A percentile compares a stretch with the other conserved stretches of the same genome.
These are phyloP conservation scores for Beauveria sp. DNA, from an alignment of 2,329 filamentous ascomycete species.

Conservation along the genomic window DNA sequence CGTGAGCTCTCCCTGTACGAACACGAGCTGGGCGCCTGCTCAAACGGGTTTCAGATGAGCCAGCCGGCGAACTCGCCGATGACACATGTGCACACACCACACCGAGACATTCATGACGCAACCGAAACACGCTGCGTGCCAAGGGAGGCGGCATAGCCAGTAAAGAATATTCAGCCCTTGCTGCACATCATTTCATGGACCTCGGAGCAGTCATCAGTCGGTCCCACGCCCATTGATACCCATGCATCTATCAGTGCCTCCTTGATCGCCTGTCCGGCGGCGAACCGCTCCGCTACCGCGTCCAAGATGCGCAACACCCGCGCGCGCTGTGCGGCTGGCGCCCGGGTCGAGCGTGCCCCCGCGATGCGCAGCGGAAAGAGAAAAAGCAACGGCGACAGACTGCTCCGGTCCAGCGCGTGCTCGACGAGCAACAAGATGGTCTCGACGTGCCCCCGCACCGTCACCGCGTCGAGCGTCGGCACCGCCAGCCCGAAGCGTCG, in stretches of 20 bases:
- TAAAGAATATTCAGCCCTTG: neutral
- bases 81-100: neutral
- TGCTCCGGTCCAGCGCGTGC: conserved; percentile 15
- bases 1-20: neutral
- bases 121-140: neutral
- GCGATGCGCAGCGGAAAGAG: conserved; percentile 29
- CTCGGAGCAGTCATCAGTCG: neutral
- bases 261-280: conserved; percentile 18
- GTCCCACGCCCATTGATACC: neutral
- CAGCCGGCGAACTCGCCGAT: neutral
- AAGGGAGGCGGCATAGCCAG: neutral
- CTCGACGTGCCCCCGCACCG: conserved; percentile 18
- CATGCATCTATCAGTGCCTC: conserved; percentile 1
- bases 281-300: conserved; percentile 17
- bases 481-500: conserved; percentile 15
- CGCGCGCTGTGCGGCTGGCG: conserved; percentile 16
- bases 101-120: neutral
- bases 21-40: neutral
- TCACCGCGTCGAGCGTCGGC: conserved; percentile 16
- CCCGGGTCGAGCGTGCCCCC: conserved; percentile 21
- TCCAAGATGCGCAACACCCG: conserved; percentile 16
- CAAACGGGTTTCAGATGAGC: neutral
- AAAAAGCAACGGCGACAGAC: conserved; percentile 24
- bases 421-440: conserved; percentile 18
- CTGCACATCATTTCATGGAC: neutral